phyloP scores from a whole-genome alignment of 1,284 basidiomycete genomes.

The Lentinus polychrous region DNA sequence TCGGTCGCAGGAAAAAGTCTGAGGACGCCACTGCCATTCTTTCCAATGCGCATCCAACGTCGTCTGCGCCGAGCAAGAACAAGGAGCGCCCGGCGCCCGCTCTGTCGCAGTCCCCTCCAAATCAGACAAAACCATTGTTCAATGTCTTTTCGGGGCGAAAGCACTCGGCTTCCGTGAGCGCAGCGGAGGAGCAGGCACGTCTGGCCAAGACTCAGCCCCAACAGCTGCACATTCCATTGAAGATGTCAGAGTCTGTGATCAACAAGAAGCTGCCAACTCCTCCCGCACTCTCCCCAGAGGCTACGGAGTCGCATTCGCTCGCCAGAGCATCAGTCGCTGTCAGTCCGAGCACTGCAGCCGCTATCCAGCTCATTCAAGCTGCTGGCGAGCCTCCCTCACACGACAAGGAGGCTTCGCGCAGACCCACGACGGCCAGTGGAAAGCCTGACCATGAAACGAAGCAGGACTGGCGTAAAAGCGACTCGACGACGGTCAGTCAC shows the following conservation, averaged over 20 bases:
- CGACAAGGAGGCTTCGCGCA: background rate
- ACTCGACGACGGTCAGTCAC: conserved; percentile 62
- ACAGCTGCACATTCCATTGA: conserved; percentile 29
- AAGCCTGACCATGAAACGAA: conserved; percentile 33
- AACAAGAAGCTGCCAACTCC: conserved; percentile 4
- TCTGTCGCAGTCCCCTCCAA: background rate
- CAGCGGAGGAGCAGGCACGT: conserved; percentile 4
- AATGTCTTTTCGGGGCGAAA: conserved; percentile 32
- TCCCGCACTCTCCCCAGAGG: background rate
- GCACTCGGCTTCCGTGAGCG: conserved; percentile 12
- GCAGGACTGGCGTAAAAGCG: conserved; percentile 67
- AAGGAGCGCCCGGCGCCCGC: conserved; percentile 19
- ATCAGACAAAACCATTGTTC: conserved; percentile 13
- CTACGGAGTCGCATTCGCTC: background rate
- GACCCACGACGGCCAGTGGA: conserved; percentile 11
- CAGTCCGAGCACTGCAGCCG: conserved; percentile 26
- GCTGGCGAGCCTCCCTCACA: conserved; percentile 1
- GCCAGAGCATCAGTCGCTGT: background rate
- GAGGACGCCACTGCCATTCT: conserved; percentile 33
- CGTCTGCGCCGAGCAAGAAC: conserved; percentile 18
- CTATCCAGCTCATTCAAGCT: conserved; percentile 26
- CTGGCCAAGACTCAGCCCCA: conserved; percentile 17
- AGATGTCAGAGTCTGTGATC: conserved; percentile 16
- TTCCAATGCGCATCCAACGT: conserved; percentile 12
- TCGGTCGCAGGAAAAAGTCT: conserved; percentile 55